Conservation (phyloP, 176 grass and related monocot species). For the Thalia dealbata region DNA sequence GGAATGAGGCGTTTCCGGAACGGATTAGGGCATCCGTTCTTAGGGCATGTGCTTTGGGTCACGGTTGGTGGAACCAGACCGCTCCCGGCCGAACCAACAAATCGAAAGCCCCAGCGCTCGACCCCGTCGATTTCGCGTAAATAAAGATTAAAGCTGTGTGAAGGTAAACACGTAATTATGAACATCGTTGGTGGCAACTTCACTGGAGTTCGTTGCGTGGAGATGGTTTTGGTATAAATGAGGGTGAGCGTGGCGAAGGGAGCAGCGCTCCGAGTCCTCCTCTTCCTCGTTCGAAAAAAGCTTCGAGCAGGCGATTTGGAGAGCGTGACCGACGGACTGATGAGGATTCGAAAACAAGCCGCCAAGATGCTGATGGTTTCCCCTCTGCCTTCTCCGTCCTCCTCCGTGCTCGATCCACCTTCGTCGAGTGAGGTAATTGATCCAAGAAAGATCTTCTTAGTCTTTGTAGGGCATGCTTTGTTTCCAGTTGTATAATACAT, state of each 20-base stretch:
- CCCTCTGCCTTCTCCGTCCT: not conserved
- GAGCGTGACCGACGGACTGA: not conserved
- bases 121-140: not conserved
- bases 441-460: not conserved
- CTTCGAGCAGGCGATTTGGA: not conserved
- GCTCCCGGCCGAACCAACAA: not conserved
- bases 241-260: not conserved
- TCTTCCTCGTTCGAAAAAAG: not conserved
- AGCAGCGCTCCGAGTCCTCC: not conserved
- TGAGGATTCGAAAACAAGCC: slow-evolving; percentile 9
- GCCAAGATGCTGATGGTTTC: not conserved
- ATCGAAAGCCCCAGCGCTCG: not conserved
- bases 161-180: not conserved
- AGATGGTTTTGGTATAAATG: not conserved
- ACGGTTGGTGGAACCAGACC: not conserved
- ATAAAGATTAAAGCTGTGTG: not conserved
- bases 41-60: not conserved
- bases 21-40: not conserved
- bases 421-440: not conserved
- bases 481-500: not conserved
- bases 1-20: not conserved
- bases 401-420: not conserved
- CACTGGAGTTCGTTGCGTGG: not conserved
- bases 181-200: not conserved
- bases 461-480: not conserved